Percentiles rank a stretch among this genome's conserved stretches.
Conservation (phyloP, 108 stramenopile genomes). For the Pseudonitzschia multiseries region DNA sequence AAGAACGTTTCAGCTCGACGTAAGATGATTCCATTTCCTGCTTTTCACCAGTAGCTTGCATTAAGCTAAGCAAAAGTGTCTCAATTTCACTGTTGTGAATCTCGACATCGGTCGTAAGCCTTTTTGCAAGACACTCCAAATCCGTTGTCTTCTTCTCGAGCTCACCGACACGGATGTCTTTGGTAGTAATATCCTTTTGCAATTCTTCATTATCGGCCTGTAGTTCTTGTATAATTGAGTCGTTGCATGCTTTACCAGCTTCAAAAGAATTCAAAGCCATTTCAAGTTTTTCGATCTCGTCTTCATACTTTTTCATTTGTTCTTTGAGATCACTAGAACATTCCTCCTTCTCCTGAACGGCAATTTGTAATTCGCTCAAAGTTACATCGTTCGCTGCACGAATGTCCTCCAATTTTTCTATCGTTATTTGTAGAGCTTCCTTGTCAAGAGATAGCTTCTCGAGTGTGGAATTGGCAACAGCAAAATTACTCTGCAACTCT, state of each 20-base stretch:
- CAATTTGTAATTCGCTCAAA: background rate
- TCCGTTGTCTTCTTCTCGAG: conserved; percentile 17
- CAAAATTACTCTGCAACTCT: background rate
- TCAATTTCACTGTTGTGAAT: conserved; percentile 15
- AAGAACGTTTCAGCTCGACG: conserved; percentile 8
- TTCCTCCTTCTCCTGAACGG: background rate
- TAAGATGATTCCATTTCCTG: conserved; percentile 1
- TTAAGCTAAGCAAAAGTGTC: background rate
- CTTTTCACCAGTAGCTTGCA: conserved; percentile 12
- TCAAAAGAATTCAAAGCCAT: background rate
- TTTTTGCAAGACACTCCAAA: background rate
- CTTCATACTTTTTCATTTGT: background rate
- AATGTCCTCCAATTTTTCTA: background rate
- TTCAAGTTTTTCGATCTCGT: background rate
- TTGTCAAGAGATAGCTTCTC: background rate
- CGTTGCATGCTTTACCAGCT: background rate
- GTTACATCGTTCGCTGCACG: background rate
- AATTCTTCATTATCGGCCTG: background rate
- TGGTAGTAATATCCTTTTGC: background rate
- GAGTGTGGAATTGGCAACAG: background rate
- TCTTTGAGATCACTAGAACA: background rate
- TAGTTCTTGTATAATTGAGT: background rate
- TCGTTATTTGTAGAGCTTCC: background rate
- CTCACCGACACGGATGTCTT: background rate
- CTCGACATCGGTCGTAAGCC: background rate